These are phyloP conservation scores for Termitomyces sp. DNA, from an alignment of 1,284 basidiomycete genomes.

Conservation along the genomic window DNA sequence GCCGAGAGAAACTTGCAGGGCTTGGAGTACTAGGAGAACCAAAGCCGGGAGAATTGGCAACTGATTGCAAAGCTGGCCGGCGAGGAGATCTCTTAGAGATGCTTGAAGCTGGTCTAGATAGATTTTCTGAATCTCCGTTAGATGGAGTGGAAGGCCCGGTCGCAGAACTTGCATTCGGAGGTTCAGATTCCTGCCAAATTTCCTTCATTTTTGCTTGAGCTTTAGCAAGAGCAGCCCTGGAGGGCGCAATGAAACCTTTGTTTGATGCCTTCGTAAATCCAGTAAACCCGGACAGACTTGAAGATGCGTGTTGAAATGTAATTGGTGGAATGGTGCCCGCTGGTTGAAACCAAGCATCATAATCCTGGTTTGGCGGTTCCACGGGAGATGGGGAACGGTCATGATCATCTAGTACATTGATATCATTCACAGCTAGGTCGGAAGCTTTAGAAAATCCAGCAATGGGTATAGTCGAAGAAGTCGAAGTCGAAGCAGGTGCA, in stretches of 20 bases:
- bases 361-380: constrained; percentile 40
- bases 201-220: constrained; percentile 50
- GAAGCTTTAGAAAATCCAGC: constrained; percentile 22
- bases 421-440: constrained; percentile 6
- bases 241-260: constrained; percentile 43
- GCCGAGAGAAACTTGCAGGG: constrained; percentile 26
- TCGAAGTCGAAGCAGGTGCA: constrained; percentile 15
- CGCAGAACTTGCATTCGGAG: constrained; percentile 9
- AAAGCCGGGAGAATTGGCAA: constrained; percentile 34
- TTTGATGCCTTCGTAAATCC: constrained; percentile 33
- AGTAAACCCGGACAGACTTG: constrained; percentile 12
- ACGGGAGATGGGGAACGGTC: constrained; percentile 40
- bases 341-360: constrained; percentile 55
- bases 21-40: constrained; percentile 34
- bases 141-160: background rate
- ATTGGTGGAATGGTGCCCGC: constrained; percentile 23
- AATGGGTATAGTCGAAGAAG: constrained; percentile 6
- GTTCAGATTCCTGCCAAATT: constrained; percentile 48
- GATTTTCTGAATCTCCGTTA: constrained; percentile 14
- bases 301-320: constrained; percentile 35
- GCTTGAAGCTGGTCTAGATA: constrained; percentile 21
- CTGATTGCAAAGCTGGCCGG: constrained; percentile 36
- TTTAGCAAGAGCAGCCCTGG: constrained; percentile 51
- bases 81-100: constrained; percentile 25
- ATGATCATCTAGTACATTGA: constrained; percentile 18